A percentile compares a stretch with the other conserved stretches of the same genome.
These are phyloP conservation scores for Areca catechu DNA, from an alignment of 176 grass and related monocot species.

Conservation along the genomic window DNA sequence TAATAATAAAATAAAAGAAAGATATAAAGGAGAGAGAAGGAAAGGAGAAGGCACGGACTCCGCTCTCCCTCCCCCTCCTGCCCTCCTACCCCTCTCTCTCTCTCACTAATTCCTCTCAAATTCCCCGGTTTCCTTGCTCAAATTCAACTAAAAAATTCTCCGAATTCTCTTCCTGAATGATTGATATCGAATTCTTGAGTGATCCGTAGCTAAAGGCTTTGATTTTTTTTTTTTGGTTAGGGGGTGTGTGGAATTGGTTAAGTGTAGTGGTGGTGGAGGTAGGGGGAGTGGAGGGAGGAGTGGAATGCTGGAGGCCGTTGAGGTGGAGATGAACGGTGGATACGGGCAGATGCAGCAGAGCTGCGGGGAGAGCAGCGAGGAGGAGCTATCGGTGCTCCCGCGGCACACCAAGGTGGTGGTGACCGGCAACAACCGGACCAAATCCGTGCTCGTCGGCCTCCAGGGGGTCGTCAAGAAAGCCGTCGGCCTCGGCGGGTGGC, in stretches of 20 bases:
- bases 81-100: constrained; percentile 1
- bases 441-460: constrained; percentile 10
- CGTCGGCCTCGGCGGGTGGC: constrained; percentile 4
- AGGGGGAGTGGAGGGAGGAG: not conserved
- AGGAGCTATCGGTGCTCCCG: constrained; percentile 11
- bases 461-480: constrained; percentile 10
- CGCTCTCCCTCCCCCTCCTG: not conserved
- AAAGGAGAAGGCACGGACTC: constrained; percentile 3
- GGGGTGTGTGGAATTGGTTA: not conserved
- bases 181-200: not conserved
- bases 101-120: constrained; percentile 4
- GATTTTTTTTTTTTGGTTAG: not conserved
- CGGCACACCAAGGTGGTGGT: constrained; percentile 13
- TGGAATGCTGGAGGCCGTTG: constrained; percentile 2
- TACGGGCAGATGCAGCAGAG: not conserved
- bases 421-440: constrained; percentile 10
- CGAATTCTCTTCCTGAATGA: constrained; percentile 11
- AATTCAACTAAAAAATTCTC: not conserved
- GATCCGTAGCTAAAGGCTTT: not conserved
- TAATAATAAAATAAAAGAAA: not conserved
- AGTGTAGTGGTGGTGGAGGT: not conserved
- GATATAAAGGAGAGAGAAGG: constrained; percentile 24
- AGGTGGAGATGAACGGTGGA: not conserved
- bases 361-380: constrained; percentile 5
- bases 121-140: not conserved